Percentiles rank a stretch among this genome's conserved stretches.
Conservation (phyloP, 331 rosid genomes). For the Malus hybrid region DNA sequence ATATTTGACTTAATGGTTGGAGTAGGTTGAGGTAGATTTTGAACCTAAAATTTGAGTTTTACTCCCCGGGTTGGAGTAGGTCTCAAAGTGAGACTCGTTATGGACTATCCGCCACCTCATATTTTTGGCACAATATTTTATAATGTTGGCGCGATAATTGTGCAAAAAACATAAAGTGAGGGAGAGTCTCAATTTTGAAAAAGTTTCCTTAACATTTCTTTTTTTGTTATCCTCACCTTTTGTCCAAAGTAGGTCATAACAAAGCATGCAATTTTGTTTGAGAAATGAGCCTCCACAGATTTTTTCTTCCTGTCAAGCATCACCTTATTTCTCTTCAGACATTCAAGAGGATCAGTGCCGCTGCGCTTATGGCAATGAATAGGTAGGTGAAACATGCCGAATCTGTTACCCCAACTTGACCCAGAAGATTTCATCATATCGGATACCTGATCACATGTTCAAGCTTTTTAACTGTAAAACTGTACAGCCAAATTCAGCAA, state of each 20-base stretch:
- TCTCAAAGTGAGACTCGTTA: too few relatives aligned
- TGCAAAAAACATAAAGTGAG: too few relatives aligned
- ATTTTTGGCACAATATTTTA: too few relatives aligned
- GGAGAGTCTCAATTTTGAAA: too few relatives aligned
- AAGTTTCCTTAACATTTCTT: too few relatives aligned
- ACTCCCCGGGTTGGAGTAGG: too few relatives aligned
- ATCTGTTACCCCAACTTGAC: conserved; percentile 78
- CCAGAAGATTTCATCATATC: conserved; percentile 53
- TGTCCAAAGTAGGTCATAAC: conserved; percentile 62
- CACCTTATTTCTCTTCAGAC: conserved; percentile 56
- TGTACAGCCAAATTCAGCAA: too few relatives aligned
- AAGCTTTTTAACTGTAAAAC: too few relatives aligned
- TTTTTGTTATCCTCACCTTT: conserved; percentile 1
- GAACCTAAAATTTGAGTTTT: too few relatives aligned
- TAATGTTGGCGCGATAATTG: rapidly evolving
- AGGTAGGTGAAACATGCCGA: conserved; percentile 71
- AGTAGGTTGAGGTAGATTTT: too few relatives aligned
- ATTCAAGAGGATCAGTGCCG: conserved; percentile 37
- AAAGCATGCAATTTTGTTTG: conserved; percentile 46
- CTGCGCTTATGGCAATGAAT: conserved; percentile 36
- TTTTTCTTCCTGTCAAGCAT: conserved; percentile 76
- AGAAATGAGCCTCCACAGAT: conserved; percentile 57
- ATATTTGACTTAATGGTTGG: too few relatives aligned
- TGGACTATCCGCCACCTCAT: too few relatives aligned
- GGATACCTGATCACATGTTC: conserved; percentile 2